phyloP scores from a whole-genome alignment of 345 rosid species.

The Populus davidiana region DNA sequence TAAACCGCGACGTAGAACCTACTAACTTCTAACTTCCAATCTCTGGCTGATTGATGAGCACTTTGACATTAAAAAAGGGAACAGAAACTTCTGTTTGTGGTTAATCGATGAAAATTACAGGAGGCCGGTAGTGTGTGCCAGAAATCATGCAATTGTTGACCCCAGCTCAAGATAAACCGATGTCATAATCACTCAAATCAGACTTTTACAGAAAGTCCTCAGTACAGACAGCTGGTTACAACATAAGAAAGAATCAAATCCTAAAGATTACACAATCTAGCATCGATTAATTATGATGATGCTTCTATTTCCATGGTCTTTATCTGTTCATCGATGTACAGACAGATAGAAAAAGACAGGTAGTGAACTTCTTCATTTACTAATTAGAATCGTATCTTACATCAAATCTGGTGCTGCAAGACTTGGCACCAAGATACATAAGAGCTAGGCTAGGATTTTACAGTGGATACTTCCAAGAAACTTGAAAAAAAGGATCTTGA shows the following conservation, averaged over 20 bases:
- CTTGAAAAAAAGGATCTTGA: constrained; percentile 10
- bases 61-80: constrained; percentile 19
- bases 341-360: constrained; percentile 4
- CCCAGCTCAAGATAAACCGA: constrained; percentile 32
- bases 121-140: constrained; percentile 27
- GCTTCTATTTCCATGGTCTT: no score
- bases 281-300: constrained; percentile 4
- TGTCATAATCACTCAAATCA: constrained; percentile 52
- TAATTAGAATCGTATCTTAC: constrained; percentile 41
- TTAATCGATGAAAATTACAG: constrained; percentile 33
- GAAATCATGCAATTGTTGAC: constrained; percentile 37
- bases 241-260: constrained; percentile 52
- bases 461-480: constrained; percentile 30
- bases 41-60: constrained; percentile 26
- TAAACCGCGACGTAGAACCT: no score
- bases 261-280: constrained; percentile 42
- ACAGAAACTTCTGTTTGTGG: constrained; percentile 40
- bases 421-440: constrained; percentile 33
- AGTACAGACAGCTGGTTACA: constrained; percentile 80
- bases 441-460: constrained; percentile 23
- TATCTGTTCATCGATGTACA: neutral
- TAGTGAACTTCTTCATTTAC: constrained; percentile 21
- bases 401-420: constrained; percentile 34
- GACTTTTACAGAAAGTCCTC: constrained; percentile 31
- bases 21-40: constrained; percentile 31